phyloP scores from a whole-genome alignment of 768 basidiomycete genomes.

The Candolleomyces eurysporus region DNA sequence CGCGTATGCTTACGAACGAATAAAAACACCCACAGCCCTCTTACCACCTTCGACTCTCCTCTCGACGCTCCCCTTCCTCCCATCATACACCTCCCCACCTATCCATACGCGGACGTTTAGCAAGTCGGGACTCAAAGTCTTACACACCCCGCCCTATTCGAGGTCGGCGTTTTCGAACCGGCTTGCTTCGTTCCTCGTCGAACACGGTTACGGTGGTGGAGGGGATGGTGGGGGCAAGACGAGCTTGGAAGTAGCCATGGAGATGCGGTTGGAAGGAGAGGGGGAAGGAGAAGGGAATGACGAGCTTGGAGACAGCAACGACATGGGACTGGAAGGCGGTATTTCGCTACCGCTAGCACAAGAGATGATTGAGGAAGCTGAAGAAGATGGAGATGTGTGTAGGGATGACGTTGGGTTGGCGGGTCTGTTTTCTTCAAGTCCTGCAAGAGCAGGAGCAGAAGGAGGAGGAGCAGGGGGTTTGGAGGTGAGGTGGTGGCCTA shows the following conservation, averaged over 20 bases:
- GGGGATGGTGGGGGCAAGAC: conserved; percentile 47
- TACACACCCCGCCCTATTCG: conserved; percentile 81
- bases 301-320: conserved; percentile 23
- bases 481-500: conserved; percentile 73
- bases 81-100: conserved; percentile 60
- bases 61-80: conserved; percentile 68
- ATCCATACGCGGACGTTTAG: conserved; percentile 67
- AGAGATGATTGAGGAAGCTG: conserved; percentile 8
- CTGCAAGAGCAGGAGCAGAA: conserved; percentile 71
- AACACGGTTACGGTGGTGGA: conserved; percentile 8
- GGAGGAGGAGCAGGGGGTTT: conserved; percentile 61
- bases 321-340: neutral
- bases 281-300: conserved; percentile 75
- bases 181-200: conserved; percentile 48
- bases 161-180: conserved; percentile 67
- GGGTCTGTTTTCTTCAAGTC: conserved; percentile 20
- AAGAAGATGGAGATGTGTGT: conserved; percentile 4
- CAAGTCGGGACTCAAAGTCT: conserved; percentile 67
- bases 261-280: conserved; percentile 70
- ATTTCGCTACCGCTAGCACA: neutral
- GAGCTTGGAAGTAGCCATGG: conserved; percentile 66
- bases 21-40: conserved; percentile 52
- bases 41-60: conserved; percentile 87
- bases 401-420: conserved; percentile 10
- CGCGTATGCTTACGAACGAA: too few relatives aligned